Conservation (phyloP, 495 filamentous ascomycete species). For the Aspergillus homomorphus region DNA sequence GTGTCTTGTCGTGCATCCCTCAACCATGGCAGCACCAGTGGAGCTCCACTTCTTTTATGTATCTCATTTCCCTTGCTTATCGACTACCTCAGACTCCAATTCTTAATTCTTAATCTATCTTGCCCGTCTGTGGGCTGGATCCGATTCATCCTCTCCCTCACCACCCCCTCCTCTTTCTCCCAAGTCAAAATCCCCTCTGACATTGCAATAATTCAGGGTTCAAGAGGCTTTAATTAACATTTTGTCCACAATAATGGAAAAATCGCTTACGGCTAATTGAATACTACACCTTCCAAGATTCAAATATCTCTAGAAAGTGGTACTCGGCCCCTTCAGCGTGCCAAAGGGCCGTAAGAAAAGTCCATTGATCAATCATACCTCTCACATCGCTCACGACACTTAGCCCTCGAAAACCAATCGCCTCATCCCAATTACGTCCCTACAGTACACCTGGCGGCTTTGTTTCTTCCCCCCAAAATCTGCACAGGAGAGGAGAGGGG, state of each 20-base stretch:
- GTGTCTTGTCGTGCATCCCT: conserved; percentile 21
- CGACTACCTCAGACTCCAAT: conserved; percentile 4
- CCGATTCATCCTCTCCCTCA: neutral
- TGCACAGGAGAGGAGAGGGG: neutral
- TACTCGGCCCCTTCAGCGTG: neutral
- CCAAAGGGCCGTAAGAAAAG: no score
- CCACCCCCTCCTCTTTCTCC: neutral
- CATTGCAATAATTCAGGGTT: neutral
- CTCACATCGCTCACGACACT: no score
- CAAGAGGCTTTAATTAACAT: neutral
- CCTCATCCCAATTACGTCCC: neutral
- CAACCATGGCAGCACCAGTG: conserved; percentile 18
- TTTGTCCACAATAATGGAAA: neutral
- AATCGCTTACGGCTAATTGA: neutral
- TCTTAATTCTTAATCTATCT: conserved; percentile 2
- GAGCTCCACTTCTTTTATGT: conserved; percentile 21
- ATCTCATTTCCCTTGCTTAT: conserved; percentile 20
- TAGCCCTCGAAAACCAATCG: neutral
- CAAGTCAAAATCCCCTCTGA: neutral
- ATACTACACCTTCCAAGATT: neutral
- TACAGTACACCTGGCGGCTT: neutral
- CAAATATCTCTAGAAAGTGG: neutral
- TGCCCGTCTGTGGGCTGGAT: conserved; percentile 1
- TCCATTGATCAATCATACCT: neutral
- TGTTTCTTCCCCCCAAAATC: no score